These are phyloP conservation scores for Cordyceps javanica DNA, from an alignment of 2,329 filamentous ascomycete genomes.

Conservation along the genomic window DNA sequence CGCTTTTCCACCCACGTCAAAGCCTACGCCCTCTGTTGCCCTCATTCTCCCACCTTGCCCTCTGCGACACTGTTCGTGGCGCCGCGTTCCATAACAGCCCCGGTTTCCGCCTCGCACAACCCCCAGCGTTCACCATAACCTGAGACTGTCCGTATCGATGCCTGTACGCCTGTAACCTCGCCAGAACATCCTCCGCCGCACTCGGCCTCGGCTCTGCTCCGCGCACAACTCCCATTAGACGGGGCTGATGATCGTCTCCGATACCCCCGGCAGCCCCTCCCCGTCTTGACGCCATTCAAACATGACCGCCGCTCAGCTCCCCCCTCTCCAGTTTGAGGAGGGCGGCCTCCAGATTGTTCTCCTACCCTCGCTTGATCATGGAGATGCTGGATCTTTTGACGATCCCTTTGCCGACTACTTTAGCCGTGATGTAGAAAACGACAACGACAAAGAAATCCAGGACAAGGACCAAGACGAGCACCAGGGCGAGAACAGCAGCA, in stretches of 20 bases:
- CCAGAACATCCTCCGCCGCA: background rate
- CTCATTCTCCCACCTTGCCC: background rate
- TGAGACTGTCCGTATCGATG: slow-evolving; percentile 1
- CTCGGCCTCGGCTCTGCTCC: slow-evolving; percentile 1
- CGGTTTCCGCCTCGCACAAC: background rate
- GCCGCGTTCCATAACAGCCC: background rate
- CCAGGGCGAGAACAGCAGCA: background rate
- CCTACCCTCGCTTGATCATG: slow-evolving; percentile 3
- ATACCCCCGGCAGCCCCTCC: slow-evolving; percentile 1
- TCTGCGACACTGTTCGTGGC: background rate
- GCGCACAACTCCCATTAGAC: background rate
- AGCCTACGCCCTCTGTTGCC: background rate
- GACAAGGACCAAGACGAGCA: background rate
- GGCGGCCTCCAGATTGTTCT: slow-evolving; percentile 12
- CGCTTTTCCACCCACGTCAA: background rate
- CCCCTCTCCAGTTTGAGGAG: slow-evolving; percentile 13
- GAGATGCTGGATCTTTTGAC: background rate
- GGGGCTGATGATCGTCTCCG: slow-evolving; percentile 8
- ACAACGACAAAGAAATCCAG: background rate
- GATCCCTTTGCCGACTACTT: slow-evolving; percentile 7
- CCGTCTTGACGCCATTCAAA: slow-evolving; percentile 1
- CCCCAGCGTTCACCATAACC: background rate
- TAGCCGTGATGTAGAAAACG: background rate
- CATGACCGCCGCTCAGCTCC: slow-evolving; percentile 13
- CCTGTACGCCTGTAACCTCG: slow-evolving; percentile 2